Conservation (phyloP, 23 red algal genomes). For the Gracilaria gracilis region DNA sequence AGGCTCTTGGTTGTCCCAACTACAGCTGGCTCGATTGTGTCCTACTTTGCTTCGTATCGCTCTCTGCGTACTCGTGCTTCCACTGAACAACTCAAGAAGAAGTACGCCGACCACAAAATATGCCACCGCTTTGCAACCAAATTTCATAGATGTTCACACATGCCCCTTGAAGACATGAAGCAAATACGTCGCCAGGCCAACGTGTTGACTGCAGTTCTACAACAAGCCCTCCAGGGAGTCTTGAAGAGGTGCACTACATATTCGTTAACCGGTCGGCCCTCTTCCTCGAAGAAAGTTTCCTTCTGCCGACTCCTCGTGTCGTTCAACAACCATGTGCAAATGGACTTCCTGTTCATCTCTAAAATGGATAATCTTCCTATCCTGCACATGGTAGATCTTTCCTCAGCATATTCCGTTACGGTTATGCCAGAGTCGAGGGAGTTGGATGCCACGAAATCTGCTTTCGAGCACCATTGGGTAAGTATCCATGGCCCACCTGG, state of each 20-base stretch:
- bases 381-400: slow-evolving; percentile 38
- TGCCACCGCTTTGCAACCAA: no score
- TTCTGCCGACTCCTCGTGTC: slow-evolving; percentile 8
- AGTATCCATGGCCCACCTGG: no score
- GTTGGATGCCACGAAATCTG: neutral
- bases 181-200: neutral
- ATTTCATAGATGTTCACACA: no score
- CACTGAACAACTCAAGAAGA: neutral
- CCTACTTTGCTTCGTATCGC: neutral
- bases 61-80: neutral
- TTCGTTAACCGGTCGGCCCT: slow-evolving; percentile 3
- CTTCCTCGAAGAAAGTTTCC: neutral
- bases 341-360: slow-evolving; percentile 30
- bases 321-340: slow-evolving; percentile 52
- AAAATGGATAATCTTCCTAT: slow-evolving; percentile 21
- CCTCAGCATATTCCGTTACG: neutral
- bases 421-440: neutral
- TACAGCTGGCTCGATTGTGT: neutral
- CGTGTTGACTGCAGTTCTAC: neutral
- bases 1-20: slow-evolving; percentile 20
- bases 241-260: neutral
- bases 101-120: neutral
- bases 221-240: neutral
- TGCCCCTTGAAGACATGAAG: no score
- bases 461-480: slow-evolving; percentile 13